Conservation (phyloP, 345 rosid genomes). For the Fremontodendron californicum region DNA sequence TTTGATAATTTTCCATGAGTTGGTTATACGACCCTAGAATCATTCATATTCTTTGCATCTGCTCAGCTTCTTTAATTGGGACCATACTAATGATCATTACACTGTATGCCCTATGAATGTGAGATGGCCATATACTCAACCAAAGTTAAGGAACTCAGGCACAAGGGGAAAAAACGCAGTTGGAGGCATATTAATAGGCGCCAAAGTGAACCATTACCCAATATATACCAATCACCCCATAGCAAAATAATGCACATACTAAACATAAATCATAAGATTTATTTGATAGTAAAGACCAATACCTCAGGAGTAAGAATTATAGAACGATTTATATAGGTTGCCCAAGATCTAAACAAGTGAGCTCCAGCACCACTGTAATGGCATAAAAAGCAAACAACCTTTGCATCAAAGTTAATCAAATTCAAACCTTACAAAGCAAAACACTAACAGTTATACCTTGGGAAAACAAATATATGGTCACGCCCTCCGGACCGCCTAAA, state of each 20-base stretch:
- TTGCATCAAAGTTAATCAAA: slow-evolving; percentile 16
- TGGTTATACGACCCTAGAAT: neutral
- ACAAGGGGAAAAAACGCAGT: neutral
- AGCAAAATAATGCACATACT: neutral
- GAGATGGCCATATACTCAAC: neutral
- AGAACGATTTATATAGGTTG: slow-evolving; percentile 63
- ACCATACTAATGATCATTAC: neutral
- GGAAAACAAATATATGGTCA: slow-evolving; percentile 91
- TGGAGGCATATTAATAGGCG: neutral
- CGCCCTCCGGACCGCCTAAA: slow-evolving; percentile 92
- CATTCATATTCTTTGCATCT: neutral
- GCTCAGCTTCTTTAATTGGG: slow-evolving; percentile 2
- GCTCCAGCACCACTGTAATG: slow-evolving; percentile 63
- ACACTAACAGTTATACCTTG: slow-evolving; percentile 48
- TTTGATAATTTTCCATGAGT: neutral
- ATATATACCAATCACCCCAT: neutral
- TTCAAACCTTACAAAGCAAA: neutral
- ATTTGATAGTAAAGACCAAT: slow-evolving; percentile 3
- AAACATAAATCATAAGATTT: neutral
- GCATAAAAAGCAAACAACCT: neutral
- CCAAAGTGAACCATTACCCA: neutral
- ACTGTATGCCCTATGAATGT: neutral
- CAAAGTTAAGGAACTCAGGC: neutral
- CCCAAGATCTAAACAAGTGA: slow-evolving; percentile 80
- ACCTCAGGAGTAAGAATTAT: slow-evolving; percentile 87